Percentiles rank a stretch among this genome's conserved stretches.
Conservation (phyloP, 805 yeast genomes). For the Cyberlindnera subsufficiens region DNA sequence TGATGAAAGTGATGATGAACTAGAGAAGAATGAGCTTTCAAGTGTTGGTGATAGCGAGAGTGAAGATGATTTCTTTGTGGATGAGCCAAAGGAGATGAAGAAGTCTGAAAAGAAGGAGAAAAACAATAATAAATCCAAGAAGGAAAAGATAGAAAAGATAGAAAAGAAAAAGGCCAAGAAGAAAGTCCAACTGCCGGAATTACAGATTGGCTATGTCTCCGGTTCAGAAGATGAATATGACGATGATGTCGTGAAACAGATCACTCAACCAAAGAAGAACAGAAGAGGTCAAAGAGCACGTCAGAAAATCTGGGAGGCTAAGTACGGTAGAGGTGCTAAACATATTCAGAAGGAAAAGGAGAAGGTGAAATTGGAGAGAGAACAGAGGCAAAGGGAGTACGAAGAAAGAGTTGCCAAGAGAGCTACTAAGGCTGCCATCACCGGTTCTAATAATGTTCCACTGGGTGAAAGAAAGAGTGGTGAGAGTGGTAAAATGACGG, state of each 20-base stretch:
- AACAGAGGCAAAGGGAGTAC: constrained; percentile 54
- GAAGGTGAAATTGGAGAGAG: constrained; percentile 48
- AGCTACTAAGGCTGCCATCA: constrained; percentile 35
- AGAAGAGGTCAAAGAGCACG: constrained; percentile 97
- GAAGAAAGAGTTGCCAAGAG: constrained; percentile 72
- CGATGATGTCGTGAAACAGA: constrained; percentile 43
- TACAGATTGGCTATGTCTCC: constrained; percentile 77
- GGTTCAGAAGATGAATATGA: constrained; percentile 75
- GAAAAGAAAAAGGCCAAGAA: constrained; percentile 23
- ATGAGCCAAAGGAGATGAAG: constrained; percentile 15
- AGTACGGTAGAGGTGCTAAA: constrained; percentile 78
- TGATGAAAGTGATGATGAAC: constrained; percentile 22
- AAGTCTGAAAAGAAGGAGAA: constrained; percentile 31
- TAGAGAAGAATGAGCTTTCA: constrained; percentile 25
- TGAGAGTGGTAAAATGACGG: constrained; percentile 10
- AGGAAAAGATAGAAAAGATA: constrained; percentile 18
- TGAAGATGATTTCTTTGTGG: constrained; percentile 37
- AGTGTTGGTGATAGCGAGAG: constrained; percentile 30
- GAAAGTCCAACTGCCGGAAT: constrained; percentile 53
- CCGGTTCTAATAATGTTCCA: constrained; percentile 35
- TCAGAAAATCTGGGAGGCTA: constrained; percentile 92
- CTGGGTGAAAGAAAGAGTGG: constrained; percentile 28
- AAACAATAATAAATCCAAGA: constrained; percentile 3
- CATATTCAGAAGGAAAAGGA: constrained; percentile 70
- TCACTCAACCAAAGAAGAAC: constrained; percentile 62